A percentile compares a stretch with the other conserved stretches of the same genome.
phyloP scores from a whole-genome alignment of 2,329 filamentous ascomycete genomes.

The Aspergillus sp. region DNA sequence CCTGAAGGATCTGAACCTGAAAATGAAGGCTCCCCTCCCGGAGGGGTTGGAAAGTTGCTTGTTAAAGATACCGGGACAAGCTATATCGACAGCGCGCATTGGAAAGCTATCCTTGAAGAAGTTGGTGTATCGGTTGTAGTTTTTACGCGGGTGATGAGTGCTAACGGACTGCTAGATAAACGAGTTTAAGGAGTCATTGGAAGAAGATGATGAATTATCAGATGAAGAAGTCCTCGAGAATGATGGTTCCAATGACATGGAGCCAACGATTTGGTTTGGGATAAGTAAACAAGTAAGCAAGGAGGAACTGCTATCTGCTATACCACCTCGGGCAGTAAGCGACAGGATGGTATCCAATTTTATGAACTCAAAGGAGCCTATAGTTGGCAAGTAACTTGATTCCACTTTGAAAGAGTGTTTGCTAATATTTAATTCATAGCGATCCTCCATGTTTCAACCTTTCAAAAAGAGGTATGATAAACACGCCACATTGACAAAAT shows the following conservation, averaged over 20 bases:
- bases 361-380: conserved; percentile 34
- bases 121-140: conserved; percentile 20
- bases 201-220: conserved; percentile 19
- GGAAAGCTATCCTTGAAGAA: conserved; percentile 38
- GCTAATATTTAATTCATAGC: conserved; percentile 16
- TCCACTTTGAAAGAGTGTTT: not conserved
- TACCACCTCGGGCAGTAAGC: conserved; percentile 31
- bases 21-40: conserved; percentile 16
- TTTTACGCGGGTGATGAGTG: not conserved
- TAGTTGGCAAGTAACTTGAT: conserved; percentile 22
- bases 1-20: conserved; percentile 8
- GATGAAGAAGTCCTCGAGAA: conserved; percentile 26
- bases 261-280: conserved; percentile 31
- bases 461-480: conserved; percentile 28
- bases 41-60: conserved; percentile 30
- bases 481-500: no score
- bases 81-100: conserved; percentile 39
- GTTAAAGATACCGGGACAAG: conserved; percentile 32
- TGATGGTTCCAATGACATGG: conserved; percentile 18
- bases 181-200: conserved; percentile 33
- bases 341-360: conserved; percentile 36
- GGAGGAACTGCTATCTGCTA: conserved; percentile 32
- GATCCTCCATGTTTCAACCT: conserved; percentile 31
- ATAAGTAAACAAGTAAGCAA: conserved; percentile 23
- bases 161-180: conserved; percentile 26